Base-by-base conservation (phyloP, 352 stramenopile species). In the Globisporangium mamillatum region DNA sequence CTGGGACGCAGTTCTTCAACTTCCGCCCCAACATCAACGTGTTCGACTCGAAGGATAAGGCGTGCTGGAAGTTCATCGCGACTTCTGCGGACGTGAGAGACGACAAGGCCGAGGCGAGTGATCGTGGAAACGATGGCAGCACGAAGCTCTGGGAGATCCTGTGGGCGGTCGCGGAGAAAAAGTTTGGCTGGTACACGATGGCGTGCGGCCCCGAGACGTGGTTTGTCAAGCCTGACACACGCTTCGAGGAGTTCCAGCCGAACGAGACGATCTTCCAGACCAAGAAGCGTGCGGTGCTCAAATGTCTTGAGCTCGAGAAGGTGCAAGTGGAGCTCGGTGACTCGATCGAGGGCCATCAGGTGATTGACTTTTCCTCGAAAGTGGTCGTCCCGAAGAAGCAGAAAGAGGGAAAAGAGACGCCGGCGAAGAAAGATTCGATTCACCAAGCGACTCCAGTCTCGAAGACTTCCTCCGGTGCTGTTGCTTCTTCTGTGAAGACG, bases 211-310 rank as follows among this genome's bases (percentile, higher is more conserved):
- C 72, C 20, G 86, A 93, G 69, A 93, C 82, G 59, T 88, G 80
- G 86, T 92, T 82, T 66, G 82, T 93, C 60, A 84, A 90, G 69
- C 83, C 86, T 20, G 71, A 88, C 53, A 93, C 83, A 22, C 73
- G 77, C 52, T 93, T 93, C 60, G 73, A 84, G 61, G 74, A 85
- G 38, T 91, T 93, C 58, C 69, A 74, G 61, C 86, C 86, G 16
- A 93, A 93, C 64, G 83, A 90, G 55, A 93, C 86, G 9, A 89
- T 93, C 60, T 93, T 93, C 77, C 83, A 92, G 75, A 85, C 63
- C 58, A 91, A 92, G 73, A 90, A 91, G 70, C 77, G 75, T 32
- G 84, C 86, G 7, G 81, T 92, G 24, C 68, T 91, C 60, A 84
- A 91, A 68, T 89, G 80, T 66, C 64, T 93, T 62, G 74, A 78